Percentiles rank a stretch among this genome's conserved stretches.
Conservation (phyloP, 805 yeast species). For the Wickerhamiella azymoides region DNA sequence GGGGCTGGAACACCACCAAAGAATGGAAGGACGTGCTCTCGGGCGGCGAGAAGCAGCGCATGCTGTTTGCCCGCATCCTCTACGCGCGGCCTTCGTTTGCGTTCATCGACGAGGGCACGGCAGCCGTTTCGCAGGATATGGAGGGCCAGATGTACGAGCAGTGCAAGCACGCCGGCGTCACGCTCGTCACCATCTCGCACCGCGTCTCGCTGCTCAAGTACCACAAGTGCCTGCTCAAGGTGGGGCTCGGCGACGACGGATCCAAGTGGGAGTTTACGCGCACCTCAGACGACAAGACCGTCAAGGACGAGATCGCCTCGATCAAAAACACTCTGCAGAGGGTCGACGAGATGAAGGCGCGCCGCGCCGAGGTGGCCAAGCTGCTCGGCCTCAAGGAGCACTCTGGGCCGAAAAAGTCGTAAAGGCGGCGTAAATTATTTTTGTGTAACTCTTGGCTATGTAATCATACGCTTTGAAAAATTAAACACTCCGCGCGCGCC, state of each 20-base stretch:
- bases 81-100: conserved; percentile 72
- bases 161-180: conserved; percentile 53
- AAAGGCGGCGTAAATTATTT: neutral
- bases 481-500: no score
- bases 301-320: conserved; percentile 62
- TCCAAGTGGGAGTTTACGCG: conserved; percentile 46
- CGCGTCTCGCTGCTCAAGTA: conserved; percentile 73
- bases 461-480: no score
- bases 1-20: conserved; percentile 35
- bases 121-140: conserved; percentile 79
- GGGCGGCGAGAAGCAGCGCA: conserved; percentile 92
- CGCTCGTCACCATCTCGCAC: conserved; percentile 71
- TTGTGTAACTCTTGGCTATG: no score
- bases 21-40: conserved; percentile 86
- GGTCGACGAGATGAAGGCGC: conserved; percentile 43
- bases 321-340: conserved; percentile 46
- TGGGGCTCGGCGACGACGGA: conserved; percentile 39
- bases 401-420: neutral
- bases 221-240: conserved; percentile 62
- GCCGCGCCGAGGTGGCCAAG: conserved; percentile 44
- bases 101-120: conserved; percentile 84
- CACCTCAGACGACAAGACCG: conserved; percentile 49
- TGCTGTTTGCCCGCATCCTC: conserved; percentile 72
- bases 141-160: conserved; percentile 76
- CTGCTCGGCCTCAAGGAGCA: conserved; percentile 8